A percentile compares a stretch with the other conserved stretches of the same genome.
Conservation (phyloP, 345 rosid species). For the Noccaea bulbosa region DNA sequence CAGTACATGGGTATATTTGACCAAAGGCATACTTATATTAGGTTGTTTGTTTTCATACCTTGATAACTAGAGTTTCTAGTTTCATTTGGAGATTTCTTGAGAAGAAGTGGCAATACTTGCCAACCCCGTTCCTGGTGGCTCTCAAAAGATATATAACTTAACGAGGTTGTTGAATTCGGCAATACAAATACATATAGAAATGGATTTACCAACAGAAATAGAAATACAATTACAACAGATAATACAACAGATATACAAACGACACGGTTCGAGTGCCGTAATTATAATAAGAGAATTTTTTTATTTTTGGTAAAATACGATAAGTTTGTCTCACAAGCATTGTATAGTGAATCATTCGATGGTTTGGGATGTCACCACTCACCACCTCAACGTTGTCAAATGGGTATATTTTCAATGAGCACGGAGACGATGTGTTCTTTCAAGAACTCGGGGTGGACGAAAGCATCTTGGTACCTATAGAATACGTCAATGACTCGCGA, state of each 20-base stretch:
- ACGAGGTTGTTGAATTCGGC: constrained; percentile 1
- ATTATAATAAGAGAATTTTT: too few species aligned
- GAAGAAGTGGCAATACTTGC: constrained; percentile 14
- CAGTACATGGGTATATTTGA: too few species aligned
- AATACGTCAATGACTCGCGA: constrained; percentile 31
- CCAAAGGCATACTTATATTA: too few species aligned
- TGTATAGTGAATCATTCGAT: too few species aligned
- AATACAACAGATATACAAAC: too few species aligned
- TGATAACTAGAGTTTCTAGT: constrained; percentile 16
- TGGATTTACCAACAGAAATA: neutral
- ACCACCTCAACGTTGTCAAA: neutral
- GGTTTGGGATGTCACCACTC: too few species aligned
- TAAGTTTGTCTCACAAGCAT: too few species aligned
- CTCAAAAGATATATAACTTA: constrained; percentile 1
- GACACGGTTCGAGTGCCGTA: too few species aligned
- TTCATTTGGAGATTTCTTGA: constrained; percentile 12
- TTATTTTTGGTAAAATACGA: too few species aligned
- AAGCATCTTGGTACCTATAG: constrained; percentile 34
- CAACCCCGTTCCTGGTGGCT: constrained; percentile 23
- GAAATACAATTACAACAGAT: neutral
- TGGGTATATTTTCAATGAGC: constrained; percentile 5
- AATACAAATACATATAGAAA: neutral
- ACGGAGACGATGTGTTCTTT: constrained; percentile 19
- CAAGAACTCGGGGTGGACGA: constrained; percentile 16
- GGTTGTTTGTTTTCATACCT: constrained; percentile 1